Evolutionary conservation across 148 eudicot genomes (phyloP), one percentile per base, ranked within the genome.

Genomic region (Camellia sinensis): DNA sequence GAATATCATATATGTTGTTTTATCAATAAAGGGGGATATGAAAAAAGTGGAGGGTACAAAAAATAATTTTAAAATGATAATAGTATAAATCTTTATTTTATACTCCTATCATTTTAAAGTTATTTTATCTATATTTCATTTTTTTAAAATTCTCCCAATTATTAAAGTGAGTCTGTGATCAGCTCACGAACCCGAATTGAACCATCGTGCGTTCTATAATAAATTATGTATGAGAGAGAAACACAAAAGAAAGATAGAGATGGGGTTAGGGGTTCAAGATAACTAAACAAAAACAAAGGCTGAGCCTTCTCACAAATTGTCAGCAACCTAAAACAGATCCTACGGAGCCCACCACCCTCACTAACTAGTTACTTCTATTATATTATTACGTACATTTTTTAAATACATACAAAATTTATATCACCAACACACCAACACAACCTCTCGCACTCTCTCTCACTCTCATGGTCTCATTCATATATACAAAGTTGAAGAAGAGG

Each of bases 281-380:
- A 29, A 52, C 9, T 22, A 73, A 54, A 77, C 59, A 54, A 61
- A 77, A n/a, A 69, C 67, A 82, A 77, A 62, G 71, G 45, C 64
- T 22, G 29, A 77, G 21, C 63, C 19, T 40, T 41, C 63, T 54
- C 76, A 11, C 79, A 45, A 76, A 12, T 59, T 61, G 78, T 76
- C 68, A 61, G 79, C 68, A 61, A 76, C 69, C 63, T 12, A 62
- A 29, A 29, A 45, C 53, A 44, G 53, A 60, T 61, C 69, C 68
- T 62, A 62, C 40, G 14, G 67, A 75, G 69, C 69, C 69, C 79
- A 76, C 67, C 52, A 74, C 41, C 69, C 52, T 50, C 74, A 60
- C 65, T 67, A 29, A 29, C 37, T 29, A 29, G 37, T 29, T 46
- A 75, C 53, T 18, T 3, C 8, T n/a, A 46, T 19, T n/a, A 52